Conservation (phyloP, 2,329 filamentous ascomycete species). For the Colletotrichum liaoningense region DNA sequence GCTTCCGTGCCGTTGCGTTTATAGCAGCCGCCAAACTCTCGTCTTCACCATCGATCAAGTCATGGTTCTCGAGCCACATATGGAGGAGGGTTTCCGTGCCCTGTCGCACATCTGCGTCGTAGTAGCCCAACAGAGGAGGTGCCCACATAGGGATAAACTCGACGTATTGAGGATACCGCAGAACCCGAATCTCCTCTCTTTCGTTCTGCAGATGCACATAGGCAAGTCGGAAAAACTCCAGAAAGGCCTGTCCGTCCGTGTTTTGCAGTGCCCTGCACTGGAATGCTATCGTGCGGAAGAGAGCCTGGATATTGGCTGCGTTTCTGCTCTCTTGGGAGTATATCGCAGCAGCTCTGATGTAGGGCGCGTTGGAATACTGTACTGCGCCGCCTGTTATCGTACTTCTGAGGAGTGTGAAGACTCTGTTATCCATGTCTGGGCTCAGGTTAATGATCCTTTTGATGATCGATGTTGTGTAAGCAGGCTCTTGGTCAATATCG, state of each 20-base stretch:
- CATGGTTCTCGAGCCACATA: conserved; percentile 47
- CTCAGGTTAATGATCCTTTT: conserved; percentile 65
- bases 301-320: conserved; percentile 45
- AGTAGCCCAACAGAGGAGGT: conserved; percentile 61
- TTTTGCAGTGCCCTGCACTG: conserved; percentile 59
- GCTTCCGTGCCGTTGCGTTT: conserved; percentile 47
- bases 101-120: conserved; percentile 54
- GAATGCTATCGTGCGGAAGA: conserved; percentile 56
- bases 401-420: conserved; percentile 64
- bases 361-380: conserved; percentile 62
- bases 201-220: conserved; percentile 44
- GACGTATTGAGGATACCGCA: conserved; percentile 44
- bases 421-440: conserved; percentile 59
- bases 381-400: conserved; percentile 65
- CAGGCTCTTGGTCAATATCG: conserved; percentile 66
- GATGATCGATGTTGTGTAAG: conserved; percentile 67
- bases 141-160: conserved; percentile 58
- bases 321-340: conserved; percentile 61
- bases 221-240: conserved; percentile 54
- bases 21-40: conserved; percentile 45
- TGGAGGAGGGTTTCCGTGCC: conserved; percentile 58
- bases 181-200: conserved; percentile 36
- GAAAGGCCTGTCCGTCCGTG: conserved; percentile 60
- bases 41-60: conserved; percentile 42
- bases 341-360: conserved; percentile 65